Conservation (phyloP, 768 basidiomycete genomes). For the Saitozyma sp. region DNA sequence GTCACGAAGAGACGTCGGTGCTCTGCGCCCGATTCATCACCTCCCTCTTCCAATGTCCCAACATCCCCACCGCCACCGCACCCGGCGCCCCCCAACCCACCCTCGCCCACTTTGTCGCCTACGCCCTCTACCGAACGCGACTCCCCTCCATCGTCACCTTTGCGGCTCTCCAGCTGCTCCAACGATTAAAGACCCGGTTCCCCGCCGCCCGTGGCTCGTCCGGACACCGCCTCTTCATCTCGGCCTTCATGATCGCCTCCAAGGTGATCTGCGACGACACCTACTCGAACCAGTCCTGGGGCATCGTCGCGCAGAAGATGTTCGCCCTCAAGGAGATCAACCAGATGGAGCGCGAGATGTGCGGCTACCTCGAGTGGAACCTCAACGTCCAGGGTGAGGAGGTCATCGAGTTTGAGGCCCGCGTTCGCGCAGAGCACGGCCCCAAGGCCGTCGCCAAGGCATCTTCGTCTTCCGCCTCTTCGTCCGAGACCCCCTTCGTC, state of each 20-base stretch:
- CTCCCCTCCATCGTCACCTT: constrained; percentile 67
- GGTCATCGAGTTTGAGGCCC: constrained; percentile 51
- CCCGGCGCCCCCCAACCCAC: constrained; percentile 61
- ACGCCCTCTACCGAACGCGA: constrained; percentile 80
- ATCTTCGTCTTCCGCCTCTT: constrained; percentile 16
- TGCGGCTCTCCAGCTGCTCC: constrained; percentile 71
- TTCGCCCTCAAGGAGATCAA: constrained; percentile 85
- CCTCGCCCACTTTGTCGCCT: constrained; percentile 79
- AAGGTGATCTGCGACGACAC: constrained; percentile 95
- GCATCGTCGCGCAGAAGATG: constrained; percentile 83
- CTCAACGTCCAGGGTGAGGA: constrained; percentile 53
- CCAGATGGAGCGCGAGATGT: constrained; percentile 96
- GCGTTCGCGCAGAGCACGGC: constrained; percentile 51
- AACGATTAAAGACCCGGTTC: constrained; percentile 85
- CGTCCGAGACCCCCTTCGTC: constrained; percentile 13
- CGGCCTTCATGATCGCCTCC: constrained; percentile 87
- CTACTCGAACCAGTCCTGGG: constrained; percentile 90
- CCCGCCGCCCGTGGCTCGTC: constrained; percentile 87
- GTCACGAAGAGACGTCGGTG: constrained; percentile 71
- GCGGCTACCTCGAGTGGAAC: constrained; percentile 83
- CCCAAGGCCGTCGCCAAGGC: constrained; percentile 33
- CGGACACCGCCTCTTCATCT: constrained; percentile 85
- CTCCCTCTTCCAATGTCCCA: constrained; percentile 81
- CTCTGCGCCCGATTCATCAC: constrained; percentile 77
- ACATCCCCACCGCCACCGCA: constrained; percentile 63